Base-by-base conservation (phyloP, 2,329 filamentous ascomycete genomes). In the Didymella arachidicola region DNA sequence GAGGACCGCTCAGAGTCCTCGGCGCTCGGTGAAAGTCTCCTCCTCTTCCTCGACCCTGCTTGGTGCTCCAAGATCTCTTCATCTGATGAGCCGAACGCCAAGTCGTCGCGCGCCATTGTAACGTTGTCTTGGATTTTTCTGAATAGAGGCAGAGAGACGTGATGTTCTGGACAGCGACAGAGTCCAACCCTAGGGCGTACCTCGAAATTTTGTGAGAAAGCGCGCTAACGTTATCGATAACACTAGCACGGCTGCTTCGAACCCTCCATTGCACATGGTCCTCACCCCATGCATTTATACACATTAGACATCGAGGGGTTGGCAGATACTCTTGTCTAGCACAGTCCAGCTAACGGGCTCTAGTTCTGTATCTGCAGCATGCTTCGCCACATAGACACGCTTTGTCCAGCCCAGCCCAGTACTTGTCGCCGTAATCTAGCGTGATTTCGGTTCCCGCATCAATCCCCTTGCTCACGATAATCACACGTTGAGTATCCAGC, bases 341-440 rank as follows among this genome's bases (percentile, higher is more conserved):
- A 43, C 16, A 5, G 14, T 4, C 25, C 14, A 36, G 32, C 27
- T 53, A 51, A 34, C 56, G 56, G 2, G 42, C 27, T 43, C 56
- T 53, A 42, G 69, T 64, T 55, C 61, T 74, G 61, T 83, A 84
- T 55, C 81, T 73, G 66, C 84, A 86, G 53, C 81, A 82, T 12
- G 74, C 67, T 71, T 84, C 82, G 4, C 83, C 82, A 64, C 84
- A 86, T 0, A 85, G 73, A 68, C 83, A 86, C 11, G 74, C 76
- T 70, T 86, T 86, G 62, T 85, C 79, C 46, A 86, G 65, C 27
- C 83, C 80, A 46, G 79, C 77, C 84, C 84, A 86, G 65, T 87
- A 87, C 57, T 81, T 81, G 65, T 84, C 81, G 12, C 83, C 84
- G 64, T 87, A 86, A 61, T 87, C 84, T 6, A 86, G 82, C 11